Conservation (phyloP, 2,329 filamentous ascomycete species). For the Ophiocordyceps unilateralis region DNA sequence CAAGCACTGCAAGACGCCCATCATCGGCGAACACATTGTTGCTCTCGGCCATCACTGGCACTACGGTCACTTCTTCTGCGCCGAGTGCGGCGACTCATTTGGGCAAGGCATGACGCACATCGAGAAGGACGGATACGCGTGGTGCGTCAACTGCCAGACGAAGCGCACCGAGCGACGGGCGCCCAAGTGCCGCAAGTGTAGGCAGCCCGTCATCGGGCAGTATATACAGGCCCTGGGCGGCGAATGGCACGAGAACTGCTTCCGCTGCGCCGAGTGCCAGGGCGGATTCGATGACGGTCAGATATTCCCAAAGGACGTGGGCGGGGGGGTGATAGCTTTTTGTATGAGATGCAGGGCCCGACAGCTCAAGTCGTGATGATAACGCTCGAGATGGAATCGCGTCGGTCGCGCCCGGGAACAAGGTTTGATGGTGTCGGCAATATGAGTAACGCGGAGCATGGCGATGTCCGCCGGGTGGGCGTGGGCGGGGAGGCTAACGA, state of each 20-base stretch:
- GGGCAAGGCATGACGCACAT: constrained; percentile 53
- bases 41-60: constrained; percentile 95
- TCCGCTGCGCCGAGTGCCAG: constrained; percentile 53
- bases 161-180: constrained; percentile 76
- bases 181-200: constrained; percentile 76
- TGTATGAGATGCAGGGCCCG: constrained; percentile 43
- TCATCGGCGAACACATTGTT: constrained; percentile 85
- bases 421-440: no score
- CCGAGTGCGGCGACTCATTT: constrained; percentile 95
- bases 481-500: no score
- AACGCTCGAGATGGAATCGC: not conserved
- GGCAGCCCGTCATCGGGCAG: constrained; percentile 68
- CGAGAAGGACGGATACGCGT: constrained; percentile 94
- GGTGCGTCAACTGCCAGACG: constrained; percentile 88
- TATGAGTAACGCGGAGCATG: no score
- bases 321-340: constrained; percentile 32
- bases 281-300: constrained; percentile 47
- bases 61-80: constrained; percentile 96
- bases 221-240: constrained; percentile 77
- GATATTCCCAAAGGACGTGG: constrained; percentile 41
- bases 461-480: no score
- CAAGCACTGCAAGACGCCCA: constrained; percentile 91
- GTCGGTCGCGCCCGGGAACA: no score
- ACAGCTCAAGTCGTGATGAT: constrained; percentile 35
- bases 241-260: constrained; percentile 90